Base-by-base conservation (phyloP, 805 yeast genomes). In the Metschnikowia gelsemii region DNA sequence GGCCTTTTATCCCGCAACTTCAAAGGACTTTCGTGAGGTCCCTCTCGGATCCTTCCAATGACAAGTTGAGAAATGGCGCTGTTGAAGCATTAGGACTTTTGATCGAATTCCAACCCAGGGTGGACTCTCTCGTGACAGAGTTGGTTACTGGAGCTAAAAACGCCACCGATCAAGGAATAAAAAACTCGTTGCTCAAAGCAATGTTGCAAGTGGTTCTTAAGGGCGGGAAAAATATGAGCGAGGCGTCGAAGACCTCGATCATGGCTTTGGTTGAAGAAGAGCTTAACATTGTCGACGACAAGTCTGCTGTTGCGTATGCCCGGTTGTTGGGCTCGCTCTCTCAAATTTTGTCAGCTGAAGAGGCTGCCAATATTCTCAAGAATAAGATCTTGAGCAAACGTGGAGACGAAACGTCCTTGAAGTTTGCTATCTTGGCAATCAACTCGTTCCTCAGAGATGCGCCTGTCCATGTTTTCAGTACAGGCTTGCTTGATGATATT, bases 11-110 rank as follows among this genome's bases (percentile, higher is more conserved):
- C 64, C 99, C 99, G 7, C 99, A 93, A 69, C 75, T 93, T 52
- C 99, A 93, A 68, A 79, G 99, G 61, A 93, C 99, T 1, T 93
- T 93, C 68, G 96, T 91, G 30, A 85, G 95, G 60, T 86, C 96
- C 2, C 71, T 93, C 51, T 76, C 87, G 38, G 99, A 93, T 65
- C 72, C 85, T 2, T 56, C 77, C 2, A 85, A 82, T 54, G 95
- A 84, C 37, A 64, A 76, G 7, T 70, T 93, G 56, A 76, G 98
- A 51, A 63, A 79, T 5, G 78, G 95, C 48, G 96, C 99, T 11
- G 97, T 96, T 21, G 76, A 74, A 49, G 97, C 96, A 0, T 70
- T 93, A 52, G 96, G 96, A 38, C 79, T 90, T 8, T 75, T 93
- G 58, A 87, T 91, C 56, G 84, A 82, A 56, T 82, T 84, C 58